A percentile compares a stretch with the other conserved stretches of the same genome.
Conservation (phyloP, 257 asterid species). For the Voacanga thouarsii region DNA sequence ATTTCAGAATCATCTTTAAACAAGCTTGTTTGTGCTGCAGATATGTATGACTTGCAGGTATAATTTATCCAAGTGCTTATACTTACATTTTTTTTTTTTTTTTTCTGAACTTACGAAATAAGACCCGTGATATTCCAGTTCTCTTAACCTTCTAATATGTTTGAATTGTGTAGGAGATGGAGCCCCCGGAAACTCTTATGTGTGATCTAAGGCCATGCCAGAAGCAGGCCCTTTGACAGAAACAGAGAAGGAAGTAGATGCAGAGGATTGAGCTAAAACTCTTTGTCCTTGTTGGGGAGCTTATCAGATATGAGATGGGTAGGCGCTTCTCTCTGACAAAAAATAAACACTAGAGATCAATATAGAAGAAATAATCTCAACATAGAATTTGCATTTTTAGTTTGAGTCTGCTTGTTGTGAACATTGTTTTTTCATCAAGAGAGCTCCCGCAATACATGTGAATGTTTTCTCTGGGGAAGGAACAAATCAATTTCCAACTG, state of each 20-base stretch:
- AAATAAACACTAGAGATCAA: no score
- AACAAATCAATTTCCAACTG: constrained; percentile 61
- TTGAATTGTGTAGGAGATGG: constrained; percentile 60
- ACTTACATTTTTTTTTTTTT: no score
- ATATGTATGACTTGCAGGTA: constrained; percentile 72
- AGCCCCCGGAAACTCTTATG: constrained; percentile 56
- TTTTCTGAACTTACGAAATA: background rate
- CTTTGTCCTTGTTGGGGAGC: constrained; percentile 96
- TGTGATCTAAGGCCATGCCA: constrained; percentile 78
- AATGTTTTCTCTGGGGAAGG: constrained; percentile 84
- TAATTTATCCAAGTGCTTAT: background rate
- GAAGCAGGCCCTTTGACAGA: constrained; percentile 85
- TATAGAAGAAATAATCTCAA: no score
- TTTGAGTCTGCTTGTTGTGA: background rate
- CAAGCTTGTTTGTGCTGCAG: constrained; percentile 83
- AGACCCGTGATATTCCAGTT: background rate
- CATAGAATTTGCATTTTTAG: background rate
- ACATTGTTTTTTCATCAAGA: constrained; percentile 41
- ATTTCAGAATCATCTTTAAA: constrained; percentile 64
- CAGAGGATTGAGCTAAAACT: constrained; percentile 55
- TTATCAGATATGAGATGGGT: constrained; percentile 75
- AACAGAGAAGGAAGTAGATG: constrained; percentile 52
- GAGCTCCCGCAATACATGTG: constrained; percentile 71
- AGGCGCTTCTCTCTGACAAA: constrained; percentile 20
- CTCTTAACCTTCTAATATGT: background rate